phyloP scores from a whole-genome alignment of 305 asterid genomes.

The Striga hermonthica region DNA sequence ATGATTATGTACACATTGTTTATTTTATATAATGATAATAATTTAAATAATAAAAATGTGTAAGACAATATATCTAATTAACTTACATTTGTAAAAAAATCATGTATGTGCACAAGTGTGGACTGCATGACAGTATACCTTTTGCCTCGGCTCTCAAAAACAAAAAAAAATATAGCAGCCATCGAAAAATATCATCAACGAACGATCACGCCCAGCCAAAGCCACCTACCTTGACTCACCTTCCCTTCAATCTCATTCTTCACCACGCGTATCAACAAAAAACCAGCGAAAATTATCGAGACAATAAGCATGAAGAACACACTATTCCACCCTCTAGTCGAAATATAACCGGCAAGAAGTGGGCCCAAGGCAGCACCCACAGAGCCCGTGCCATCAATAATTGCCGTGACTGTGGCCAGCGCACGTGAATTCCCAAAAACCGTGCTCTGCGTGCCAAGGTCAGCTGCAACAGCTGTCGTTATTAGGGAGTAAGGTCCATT shows the following conservation, averaged over 20 bases:
- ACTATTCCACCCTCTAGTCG: conserved; percentile 89
- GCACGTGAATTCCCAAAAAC: conserved; percentile 71
- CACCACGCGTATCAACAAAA: conserved; percentile 58
- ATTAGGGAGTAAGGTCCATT: conserved; percentile 93
- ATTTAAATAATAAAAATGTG: too few species aligned
- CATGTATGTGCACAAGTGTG: too few species aligned
- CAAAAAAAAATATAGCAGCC: conserved; percentile 3
- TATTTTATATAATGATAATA: too few species aligned
- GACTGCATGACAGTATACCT: conserved; percentile 27
- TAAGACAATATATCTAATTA: too few species aligned
- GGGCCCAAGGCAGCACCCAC: conserved; percentile 94
- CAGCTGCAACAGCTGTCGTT: conserved; percentile 95
- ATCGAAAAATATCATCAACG: background rate
- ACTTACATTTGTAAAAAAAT: too few species aligned
- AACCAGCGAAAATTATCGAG: conserved; percentile 53
- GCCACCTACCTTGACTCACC: conserved; percentile 77
- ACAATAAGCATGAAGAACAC: conserved; percentile 76
- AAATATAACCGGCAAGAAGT: conserved; percentile 88
- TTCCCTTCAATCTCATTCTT: conserved; percentile 59
- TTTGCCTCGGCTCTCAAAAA: background rate
- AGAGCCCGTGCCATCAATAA: conserved; percentile 95
- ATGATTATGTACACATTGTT: too few species aligned
- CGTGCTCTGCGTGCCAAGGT: conserved; percentile 77
- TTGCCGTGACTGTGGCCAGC: conserved; percentile 85
- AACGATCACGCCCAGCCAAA: conserved; percentile 40